Evolutionary conservation across 164 flowering plant genomes (phyloP), one percentile per base, ranked within the genome.

Genomic region (Tinospora cordifolia): DNA sequence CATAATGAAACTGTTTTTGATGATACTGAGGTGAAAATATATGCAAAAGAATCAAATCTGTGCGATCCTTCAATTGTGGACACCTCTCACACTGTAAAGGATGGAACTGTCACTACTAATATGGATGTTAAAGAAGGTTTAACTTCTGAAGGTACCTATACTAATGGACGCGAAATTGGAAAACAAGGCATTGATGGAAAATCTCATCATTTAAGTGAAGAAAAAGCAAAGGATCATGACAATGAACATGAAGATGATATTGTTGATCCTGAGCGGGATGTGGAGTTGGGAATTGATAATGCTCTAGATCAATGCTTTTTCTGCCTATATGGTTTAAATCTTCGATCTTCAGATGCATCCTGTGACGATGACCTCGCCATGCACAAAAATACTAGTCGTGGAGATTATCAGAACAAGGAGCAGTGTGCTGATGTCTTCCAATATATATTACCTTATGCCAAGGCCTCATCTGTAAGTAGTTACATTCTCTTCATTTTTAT

Each of bases 381-480:
- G 63, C 99, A 94, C 86, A 90, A 81, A 81, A 94, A 94, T 80
- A 90, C 92, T 69, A 88, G 89, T 76, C 91, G 88, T 62, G 97
- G 93, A 73, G 97, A 94, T 77, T 94, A 92, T 76, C 99, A 92
- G 75, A 89, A 96, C 57, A 90, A 90, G 82, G 99, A 94, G 77
- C 99, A 94, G 76, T 90, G 97, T 78, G 92, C 91, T 75, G 99
- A 94, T 83, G 99, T 94, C 67, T 94, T 94, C 70, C 90, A 87
- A 68, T 92, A 94, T 77, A 81, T 94, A 74, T 85, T 92, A 41
- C 92, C 99, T 25, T 89, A 84, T 81, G 97, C 93, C 34, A 94
- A 88, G 79, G 93, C 84, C 76, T 94, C 97, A 76, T 87, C 99
- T 74, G 99, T 94, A 60, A 91, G 98, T 84, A 27, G 12, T 62